Conservation (phyloP, 805 yeast genomes). For the Cyberlindnera xylosilytica region DNA sequence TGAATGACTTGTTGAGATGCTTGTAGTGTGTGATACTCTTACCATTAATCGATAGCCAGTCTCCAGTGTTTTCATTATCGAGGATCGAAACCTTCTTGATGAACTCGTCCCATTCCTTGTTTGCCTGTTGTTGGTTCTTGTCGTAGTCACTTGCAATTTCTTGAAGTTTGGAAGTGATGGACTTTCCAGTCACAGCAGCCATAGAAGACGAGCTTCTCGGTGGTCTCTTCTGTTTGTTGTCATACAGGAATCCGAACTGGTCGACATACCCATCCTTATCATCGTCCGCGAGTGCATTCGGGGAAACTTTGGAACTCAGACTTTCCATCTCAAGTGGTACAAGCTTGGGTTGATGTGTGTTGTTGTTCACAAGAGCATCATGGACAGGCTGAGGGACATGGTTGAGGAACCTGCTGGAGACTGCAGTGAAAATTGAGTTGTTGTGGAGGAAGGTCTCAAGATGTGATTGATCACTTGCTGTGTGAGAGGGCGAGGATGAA, state of each 20-base stretch:
- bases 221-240: conserved; percentile 14
- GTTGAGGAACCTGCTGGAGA: conserved; percentile 20
- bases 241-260: conserved; percentile 47
- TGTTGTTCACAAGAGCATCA: conserved; percentile 17
- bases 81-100: conserved; percentile 55
- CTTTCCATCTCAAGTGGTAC: conserved; percentile 44
- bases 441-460: background rate
- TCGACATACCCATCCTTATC: conserved; percentile 34
- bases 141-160: conserved; percentile 41
- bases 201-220: conserved; percentile 1
- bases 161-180: conserved; percentile 20
- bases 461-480: conserved; percentile 1
- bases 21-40: conserved; percentile 28
- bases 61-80: conserved; percentile 28
- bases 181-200: background rate
- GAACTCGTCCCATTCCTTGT: conserved; percentile 48
- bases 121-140: conserved; percentile 35
- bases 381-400: conserved; percentile 24
- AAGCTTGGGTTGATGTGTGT: conserved; percentile 1
- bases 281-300: conserved; percentile 31
- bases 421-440: conserved; percentile 13
- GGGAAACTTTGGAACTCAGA: conserved; percentile 26
- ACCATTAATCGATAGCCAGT: conserved; percentile 40
- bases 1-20: conserved; percentile 30
- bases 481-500: background rate